These are phyloP conservation scores for Gossypium gossypioides DNA, from an alignment of 441 rosid genomes.

Conservation along the genomic window DNA sequence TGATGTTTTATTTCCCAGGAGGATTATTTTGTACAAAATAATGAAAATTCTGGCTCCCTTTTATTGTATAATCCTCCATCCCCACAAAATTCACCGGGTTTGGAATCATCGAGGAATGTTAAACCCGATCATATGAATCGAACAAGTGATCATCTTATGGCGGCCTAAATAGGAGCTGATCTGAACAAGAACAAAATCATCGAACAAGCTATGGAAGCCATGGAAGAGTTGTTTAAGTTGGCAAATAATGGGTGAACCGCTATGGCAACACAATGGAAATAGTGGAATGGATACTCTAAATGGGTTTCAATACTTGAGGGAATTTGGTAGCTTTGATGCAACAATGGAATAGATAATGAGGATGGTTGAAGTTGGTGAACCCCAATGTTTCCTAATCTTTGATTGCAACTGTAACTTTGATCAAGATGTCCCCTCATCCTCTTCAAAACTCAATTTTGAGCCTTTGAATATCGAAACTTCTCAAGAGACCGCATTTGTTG, in stretches of 20 bases:
- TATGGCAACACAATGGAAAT: constrained; percentile 19
- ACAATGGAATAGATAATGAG: constrained; percentile 19
- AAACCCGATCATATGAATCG: background rate
- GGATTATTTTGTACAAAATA: background rate
- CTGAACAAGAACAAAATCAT: constrained; percentile 17
- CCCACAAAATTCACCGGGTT: constrained; percentile 16
- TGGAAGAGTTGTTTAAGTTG: constrained; percentile 31
- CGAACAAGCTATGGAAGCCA: constrained; percentile 22
- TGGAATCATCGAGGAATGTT: constrained; percentile 14
- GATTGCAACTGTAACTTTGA: no score
- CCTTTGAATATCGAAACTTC: no score
- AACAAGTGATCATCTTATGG: constrained; percentile 37
- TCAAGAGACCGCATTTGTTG: no score
- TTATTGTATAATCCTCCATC: background rate
- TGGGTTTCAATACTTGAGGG: constrained; percentile 24
- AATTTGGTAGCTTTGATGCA: constrained; percentile 11
- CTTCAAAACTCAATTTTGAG: no score
- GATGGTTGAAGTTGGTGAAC: constrained; percentile 16
- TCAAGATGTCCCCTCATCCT: no score
- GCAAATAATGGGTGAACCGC: constrained; percentile 23
- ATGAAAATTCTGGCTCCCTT: background rate
- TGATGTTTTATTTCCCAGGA: background rate
- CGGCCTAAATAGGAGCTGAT: constrained; percentile 27
- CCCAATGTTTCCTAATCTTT: no score
- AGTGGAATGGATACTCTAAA: constrained; percentile 17